phyloP scores from a whole-genome alignment of 2,329 filamentous ascomycete genomes.

The Pochonia chlamydosporia region DNA sequence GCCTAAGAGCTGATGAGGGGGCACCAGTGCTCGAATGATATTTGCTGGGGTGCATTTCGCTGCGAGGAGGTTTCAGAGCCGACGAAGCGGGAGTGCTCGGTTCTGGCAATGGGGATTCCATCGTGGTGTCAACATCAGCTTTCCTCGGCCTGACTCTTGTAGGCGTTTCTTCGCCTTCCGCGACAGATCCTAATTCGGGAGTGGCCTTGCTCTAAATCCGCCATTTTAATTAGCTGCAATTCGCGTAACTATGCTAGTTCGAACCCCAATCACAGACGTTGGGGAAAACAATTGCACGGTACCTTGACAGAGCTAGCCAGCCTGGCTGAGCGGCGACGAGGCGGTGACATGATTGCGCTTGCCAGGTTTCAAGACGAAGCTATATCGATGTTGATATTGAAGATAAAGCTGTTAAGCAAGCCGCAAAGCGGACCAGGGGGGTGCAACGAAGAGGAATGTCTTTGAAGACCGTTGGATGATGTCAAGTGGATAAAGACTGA shows the following conservation, averaged over 20 bases:
- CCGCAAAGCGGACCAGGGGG: conserved; percentile 6
- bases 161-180: conserved; percentile 36
- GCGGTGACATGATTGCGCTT: conserved; percentile 29
- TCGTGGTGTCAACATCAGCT: conserved; percentile 16
- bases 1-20: conserved; percentile 71
- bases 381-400: neutral
- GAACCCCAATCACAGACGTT: neutral
- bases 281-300: conserved; percentile 13
- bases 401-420: conserved; percentile 1
- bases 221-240: conserved; percentile 5
- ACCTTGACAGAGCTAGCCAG: conserved; percentile 34
- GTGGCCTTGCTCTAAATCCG: conserved; percentile 21
- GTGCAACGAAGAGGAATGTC: conserved; percentile 9
- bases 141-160: conserved; percentile 20
- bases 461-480: conserved; percentile 8
- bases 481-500: conserved; percentile 7
- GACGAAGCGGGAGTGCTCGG: conserved; percentile 58
- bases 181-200: conserved; percentile 34
- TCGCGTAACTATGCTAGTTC: neutral
- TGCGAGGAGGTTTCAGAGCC: conserved; percentile 62
- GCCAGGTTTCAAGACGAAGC: neutral
- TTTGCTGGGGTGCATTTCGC: conserved; percentile 90
- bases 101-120: conserved; percentile 29
- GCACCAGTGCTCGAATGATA: conserved; percentile 70
- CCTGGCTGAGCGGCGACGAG: conserved; percentile 39